A percentile compares a stretch with the other conserved stretches of the same genome.
These are phyloP conservation scores for Suillus occidentalis DNA, from an alignment of 768 basidiomycete species.

Conservation along the genomic window DNA sequence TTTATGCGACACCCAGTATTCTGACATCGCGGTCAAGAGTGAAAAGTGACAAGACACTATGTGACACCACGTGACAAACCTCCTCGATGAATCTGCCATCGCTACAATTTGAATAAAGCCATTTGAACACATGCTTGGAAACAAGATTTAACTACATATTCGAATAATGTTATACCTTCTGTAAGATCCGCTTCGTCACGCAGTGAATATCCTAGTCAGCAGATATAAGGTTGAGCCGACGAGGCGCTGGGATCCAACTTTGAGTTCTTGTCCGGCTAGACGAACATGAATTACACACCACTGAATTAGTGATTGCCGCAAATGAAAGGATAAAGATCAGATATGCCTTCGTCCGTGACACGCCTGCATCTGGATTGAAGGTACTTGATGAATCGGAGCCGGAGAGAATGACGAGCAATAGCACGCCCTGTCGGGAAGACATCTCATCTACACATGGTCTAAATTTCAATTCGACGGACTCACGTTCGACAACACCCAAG, in stretches of 20 bases:
- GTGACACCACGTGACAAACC: not conserved
- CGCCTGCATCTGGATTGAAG: conserved; percentile 49
- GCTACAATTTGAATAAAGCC: not conserved
- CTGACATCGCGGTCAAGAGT: conserved; percentile 57
- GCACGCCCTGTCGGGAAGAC: conserved; percentile 51
- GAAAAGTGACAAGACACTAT: not conserved
- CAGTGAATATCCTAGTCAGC: conserved; percentile 50
- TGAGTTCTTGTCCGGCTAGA: conserved; percentile 3
- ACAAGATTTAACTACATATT: not conserved
- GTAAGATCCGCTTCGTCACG: conserved; percentile 26
- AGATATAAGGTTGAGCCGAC: conserved; percentile 58
- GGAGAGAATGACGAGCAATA: conserved; percentile 69
- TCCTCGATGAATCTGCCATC: not conserved
- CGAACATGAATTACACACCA: conserved; percentile 36
- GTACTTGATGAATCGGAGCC: conserved; percentile 55
- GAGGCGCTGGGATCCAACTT: conserved; percentile 44
- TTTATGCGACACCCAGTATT: conserved; percentile 93
- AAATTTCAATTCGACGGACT: conserved; percentile 18
- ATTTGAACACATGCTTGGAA: not conserved
- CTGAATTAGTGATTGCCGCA: conserved; percentile 74
- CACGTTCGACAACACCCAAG: conserved; percentile 87
- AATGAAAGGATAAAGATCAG: conserved; percentile 80
- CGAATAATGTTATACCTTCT: conserved; percentile 1
- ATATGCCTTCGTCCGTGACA: conserved; percentile 69
- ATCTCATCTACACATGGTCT: not conserved